These are phyloP conservation scores for Oryza meridionalis DNA, from an alignment of 176 grass and related monocot species.

Conservation along the genomic window DNA sequence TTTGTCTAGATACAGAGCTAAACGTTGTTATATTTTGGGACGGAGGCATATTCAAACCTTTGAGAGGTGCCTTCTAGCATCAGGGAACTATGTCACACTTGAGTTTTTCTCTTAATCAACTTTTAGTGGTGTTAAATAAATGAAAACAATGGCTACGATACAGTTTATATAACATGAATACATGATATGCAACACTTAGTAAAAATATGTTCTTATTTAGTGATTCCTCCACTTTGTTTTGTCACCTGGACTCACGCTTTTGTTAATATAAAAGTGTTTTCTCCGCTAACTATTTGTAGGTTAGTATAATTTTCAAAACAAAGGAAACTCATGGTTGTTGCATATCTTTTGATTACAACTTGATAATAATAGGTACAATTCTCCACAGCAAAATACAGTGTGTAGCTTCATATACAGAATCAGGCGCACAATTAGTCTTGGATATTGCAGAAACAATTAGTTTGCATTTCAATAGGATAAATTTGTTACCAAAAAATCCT, in stretches of 20 bases:
- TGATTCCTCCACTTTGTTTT: not conserved
- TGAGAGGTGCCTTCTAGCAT: not conserved
- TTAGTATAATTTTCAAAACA: not conserved
- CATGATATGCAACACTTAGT: not conserved
- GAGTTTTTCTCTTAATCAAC: not conserved
- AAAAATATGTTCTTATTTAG: not conserved
- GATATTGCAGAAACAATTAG: not conserved
- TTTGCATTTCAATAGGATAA: not conserved
- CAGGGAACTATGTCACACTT: not conserved
- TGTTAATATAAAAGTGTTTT: not conserved
- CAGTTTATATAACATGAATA: not conserved
- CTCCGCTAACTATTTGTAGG: not conserved
- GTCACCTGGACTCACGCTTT: not conserved
- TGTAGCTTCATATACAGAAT: not conserved
- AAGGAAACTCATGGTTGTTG: not conserved
- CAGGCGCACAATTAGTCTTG: slow-evolving; percentile 20
- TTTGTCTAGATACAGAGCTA: too few species aligned
- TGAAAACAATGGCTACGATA: not conserved
- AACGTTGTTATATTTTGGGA: too few species aligned
- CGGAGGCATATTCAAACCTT: slow-evolving; percentile 1
- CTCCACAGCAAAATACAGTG: not conserved
- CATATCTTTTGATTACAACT: not conserved
- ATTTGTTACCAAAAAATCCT: not conserved
- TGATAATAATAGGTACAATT: not conserved
- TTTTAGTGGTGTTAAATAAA: not conserved